Conservation (phyloP, 768 basidiomycete genomes). For the Leccinum disarticulatum region DNA sequence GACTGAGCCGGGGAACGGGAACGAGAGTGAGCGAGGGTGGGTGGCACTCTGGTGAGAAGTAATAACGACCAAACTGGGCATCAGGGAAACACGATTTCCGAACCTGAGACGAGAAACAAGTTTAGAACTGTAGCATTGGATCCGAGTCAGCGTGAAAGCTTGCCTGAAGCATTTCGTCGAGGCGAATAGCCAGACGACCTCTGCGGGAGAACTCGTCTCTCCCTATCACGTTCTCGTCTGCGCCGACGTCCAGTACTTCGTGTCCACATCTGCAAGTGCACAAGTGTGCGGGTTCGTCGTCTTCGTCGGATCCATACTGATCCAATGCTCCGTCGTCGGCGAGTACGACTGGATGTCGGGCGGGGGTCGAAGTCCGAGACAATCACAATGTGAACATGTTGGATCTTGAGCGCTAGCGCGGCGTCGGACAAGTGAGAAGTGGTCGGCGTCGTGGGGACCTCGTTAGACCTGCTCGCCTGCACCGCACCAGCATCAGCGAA, state of each 20-base stretch:
- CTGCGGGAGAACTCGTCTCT: constrained; percentile 69
- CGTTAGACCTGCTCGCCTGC: too few species aligned
- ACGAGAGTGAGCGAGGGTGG: too few species aligned
- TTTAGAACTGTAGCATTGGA: constrained; percentile 11
- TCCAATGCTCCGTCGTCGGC: constrained; percentile 54
- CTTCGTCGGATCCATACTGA: constrained; percentile 73
- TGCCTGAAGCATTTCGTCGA: constrained; percentile 84
- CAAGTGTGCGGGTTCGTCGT: constrained; percentile 55
- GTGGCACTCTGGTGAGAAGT: not conserved
- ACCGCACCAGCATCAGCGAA: too few species aligned
- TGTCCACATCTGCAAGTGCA: constrained; percentile 72
- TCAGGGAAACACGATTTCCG: constrained; percentile 19
- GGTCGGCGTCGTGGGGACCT: too few species aligned
- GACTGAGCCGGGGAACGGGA: too few species aligned
- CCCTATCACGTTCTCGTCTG: constrained; percentile 54
- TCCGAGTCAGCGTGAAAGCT: constrained; percentile 7
- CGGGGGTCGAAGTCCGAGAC: constrained; percentile 70
- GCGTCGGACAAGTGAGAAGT: constrained; percentile 39
- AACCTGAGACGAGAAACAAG: constrained; percentile 20
- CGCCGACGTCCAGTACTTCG: constrained; percentile 61
- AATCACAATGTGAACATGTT: constrained; percentile 65
- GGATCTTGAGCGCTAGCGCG: constrained; percentile 70
- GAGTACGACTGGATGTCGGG: constrained; percentile 56
- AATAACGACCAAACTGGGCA: constrained; percentile 14
- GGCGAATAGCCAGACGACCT: constrained; percentile 69